A percentile compares a stretch with the other conserved stretches of the same genome.
Evolutionary conservation across 2,329 filamentous ascomycete genomes (phyloP).

Genomic region (Trichophyton rubrum): DNA sequence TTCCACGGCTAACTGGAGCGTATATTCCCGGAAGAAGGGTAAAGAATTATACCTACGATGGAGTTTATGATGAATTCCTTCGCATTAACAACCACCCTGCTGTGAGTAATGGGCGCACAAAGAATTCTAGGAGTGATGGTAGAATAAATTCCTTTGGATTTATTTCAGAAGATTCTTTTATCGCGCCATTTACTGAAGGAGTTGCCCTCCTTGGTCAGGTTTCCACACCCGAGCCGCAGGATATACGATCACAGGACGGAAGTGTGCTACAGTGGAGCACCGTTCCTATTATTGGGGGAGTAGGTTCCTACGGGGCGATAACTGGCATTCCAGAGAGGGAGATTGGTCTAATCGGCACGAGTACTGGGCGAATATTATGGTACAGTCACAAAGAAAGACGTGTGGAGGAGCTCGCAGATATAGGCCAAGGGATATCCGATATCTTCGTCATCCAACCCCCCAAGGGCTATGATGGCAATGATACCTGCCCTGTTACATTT

Average conservation of each 20-base stretch:
- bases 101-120: background rate
- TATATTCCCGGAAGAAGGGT: background rate
- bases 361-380: constrained; percentile 21
- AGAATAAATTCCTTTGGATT: constrained; percentile 23
- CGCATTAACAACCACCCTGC: background rate
- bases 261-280: constrained; percentile 19
- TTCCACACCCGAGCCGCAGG: constrained; percentile 1
- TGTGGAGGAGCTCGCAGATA: constrained; percentile 18
- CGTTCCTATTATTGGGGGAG: constrained; percentile 20
- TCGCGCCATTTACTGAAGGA: constrained; percentile 22
- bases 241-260: background rate
- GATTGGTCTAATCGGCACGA: constrained; percentile 26
- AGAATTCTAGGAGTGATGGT: constrained; percentile 10
- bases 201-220: constrained; percentile 24
- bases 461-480: background rate
- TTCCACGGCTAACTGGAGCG: constrained; percentile 11
- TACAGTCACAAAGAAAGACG: constrained; percentile 24
- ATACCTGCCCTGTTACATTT: background rate
- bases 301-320: constrained; percentile 22
- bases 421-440: constrained; percentile 20
- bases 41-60: constrained; percentile 6
- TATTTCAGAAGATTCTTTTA: constrained; percentile 23
- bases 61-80: background rate
- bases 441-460: constrained; percentile 17
- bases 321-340: constrained; percentile 20